These are phyloP conservation scores for Setaria italica DNA, from an alignment of 202 grass and related monocot species.

Conservation along the genomic window DNA sequence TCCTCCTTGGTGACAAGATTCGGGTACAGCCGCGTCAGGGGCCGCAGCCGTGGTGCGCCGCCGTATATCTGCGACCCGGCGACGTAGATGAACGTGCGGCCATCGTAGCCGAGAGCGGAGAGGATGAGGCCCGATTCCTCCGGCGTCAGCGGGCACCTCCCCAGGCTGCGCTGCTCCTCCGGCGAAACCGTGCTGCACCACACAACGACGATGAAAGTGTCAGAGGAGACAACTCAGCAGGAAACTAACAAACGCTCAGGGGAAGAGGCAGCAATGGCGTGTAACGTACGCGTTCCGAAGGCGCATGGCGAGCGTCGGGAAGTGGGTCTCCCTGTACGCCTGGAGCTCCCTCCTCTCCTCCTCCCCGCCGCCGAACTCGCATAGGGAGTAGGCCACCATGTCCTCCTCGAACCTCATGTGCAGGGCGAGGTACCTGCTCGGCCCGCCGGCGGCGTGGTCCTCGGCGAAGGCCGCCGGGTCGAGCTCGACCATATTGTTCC, in stretches of 20 bases:
- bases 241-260: too few relatives aligned
- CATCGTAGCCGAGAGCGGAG: constrained; percentile 72
- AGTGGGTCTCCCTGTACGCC: constrained; percentile 83
- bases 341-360: constrained; percentile 77
- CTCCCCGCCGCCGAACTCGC: constrained; percentile 87
- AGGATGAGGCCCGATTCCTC: constrained; percentile 87
- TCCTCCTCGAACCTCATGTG: constrained; percentile 98
- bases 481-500: constrained; percentile 52
- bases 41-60: constrained; percentile 67
- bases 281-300: constrained; percentile 67
- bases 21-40: constrained; percentile 80
- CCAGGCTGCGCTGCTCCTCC: constrained; percentile 77
- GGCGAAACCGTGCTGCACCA: constrained; percentile 63
- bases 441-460: constrained; percentile 28
- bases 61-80: constrained; percentile 88
- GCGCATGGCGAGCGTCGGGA: constrained; percentile 66
- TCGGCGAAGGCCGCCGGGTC: constrained; percentile 2
- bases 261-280: neutral
- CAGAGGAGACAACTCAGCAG: neutral
- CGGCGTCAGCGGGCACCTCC: constrained; percentile 89
- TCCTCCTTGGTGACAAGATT: constrained; percentile 93
- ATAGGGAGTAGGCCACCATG: constrained; percentile 98
- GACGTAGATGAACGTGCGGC: constrained; percentile 81
- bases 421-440: constrained; percentile 71
- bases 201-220: neutral